Conservation (phyloP, 2,329 filamentous ascomycete species). For the Aspergillus chevalieri region DNA sequence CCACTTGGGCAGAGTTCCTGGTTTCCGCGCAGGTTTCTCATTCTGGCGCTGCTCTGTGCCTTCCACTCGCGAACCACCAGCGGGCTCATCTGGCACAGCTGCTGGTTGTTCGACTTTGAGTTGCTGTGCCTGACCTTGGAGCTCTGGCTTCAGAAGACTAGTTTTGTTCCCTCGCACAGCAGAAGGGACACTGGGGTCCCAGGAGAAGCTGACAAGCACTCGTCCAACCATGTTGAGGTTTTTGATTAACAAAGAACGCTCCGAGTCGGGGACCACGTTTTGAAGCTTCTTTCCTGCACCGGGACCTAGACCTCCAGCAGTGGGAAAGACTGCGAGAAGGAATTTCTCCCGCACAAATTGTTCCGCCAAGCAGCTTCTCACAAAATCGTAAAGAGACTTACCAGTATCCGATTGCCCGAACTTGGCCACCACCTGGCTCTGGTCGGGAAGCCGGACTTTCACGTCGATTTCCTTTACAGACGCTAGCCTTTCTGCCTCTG, state of each 20-base stretch:
- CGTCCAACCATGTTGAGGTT: constrained; percentile 65
- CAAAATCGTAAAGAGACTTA: constrained; percentile 65
- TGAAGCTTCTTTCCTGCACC: constrained; percentile 14
- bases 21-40: constrained; percentile 29
- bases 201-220: constrained; percentile 69
- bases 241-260: constrained; percentile 55
- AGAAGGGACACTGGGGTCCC: constrained; percentile 58
- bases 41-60: constrained; percentile 17
- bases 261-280: constrained; percentile 38
- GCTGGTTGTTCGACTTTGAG: constrained; percentile 46
- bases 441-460: constrained; percentile 82
- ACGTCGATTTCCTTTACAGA: constrained; percentile 64
- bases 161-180: constrained; percentile 46
- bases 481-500: constrained; percentile 59
- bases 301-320: constrained; percentile 12
- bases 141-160: constrained; percentile 56
- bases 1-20: constrained; percentile 58
- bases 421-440: constrained; percentile 67
- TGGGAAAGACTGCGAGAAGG: constrained; percentile 57
- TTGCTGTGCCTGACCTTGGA: constrained; percentile 58
- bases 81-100: constrained; percentile 49
- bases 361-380: constrained; percentile 63
- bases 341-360: constrained; percentile 57
- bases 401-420: constrained; percentile 65
- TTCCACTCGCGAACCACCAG: constrained; percentile 36